Evolutionary conservation across 1,139 yeast species (phyloP), one percentile per base, ranked within the genome.

Genomic region (Diutina mesorugosa): DNA sequence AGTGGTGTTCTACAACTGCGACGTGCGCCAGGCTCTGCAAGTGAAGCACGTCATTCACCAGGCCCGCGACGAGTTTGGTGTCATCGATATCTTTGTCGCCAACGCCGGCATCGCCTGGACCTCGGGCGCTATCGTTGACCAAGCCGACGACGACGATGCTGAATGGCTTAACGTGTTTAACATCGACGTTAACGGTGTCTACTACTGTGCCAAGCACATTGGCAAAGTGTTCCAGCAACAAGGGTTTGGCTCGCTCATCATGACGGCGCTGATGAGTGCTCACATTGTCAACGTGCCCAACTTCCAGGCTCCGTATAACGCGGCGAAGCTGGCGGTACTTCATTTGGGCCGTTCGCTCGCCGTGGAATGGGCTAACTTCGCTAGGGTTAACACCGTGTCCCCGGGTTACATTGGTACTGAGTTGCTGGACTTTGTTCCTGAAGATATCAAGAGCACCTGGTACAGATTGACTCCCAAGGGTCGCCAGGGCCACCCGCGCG

Each of bases 221-320:
- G 79, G 79, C 45, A 68, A 65, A 59, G 66, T 73, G 54, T 74
- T 74, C 68, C 68, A 68, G 61, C 61, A 66, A 55, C 75, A 73
- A 62, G 76, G 77, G 41, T 66, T 64, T 51, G 80, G 87, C 45
- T 75, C 83, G n/a, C 68, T 81, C 60, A 73, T 82, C 59, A 80
- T 80, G 73, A 80, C 84, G 55, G 85, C 85, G 9, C 79, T 84
- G 56, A 81, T 81, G 84, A 81, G 86, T 47, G 87, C 81, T 51
- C 79, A 80, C 65, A 81, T 83, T 64, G 87, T 80, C 62, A 83
- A 83, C 68, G 81, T 80, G 65, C 87, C 87, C 55, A 84, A 83
- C 67, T 80, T 80, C 56, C 87, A 83, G 68, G 74, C 81, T 57
- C 79, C 79, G 29, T 80, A 80, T 73, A 81, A 81, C 64, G 84